Conservation (phyloP, 2,329 filamentous ascomycete species). For the Botryotinia globosa region DNA sequence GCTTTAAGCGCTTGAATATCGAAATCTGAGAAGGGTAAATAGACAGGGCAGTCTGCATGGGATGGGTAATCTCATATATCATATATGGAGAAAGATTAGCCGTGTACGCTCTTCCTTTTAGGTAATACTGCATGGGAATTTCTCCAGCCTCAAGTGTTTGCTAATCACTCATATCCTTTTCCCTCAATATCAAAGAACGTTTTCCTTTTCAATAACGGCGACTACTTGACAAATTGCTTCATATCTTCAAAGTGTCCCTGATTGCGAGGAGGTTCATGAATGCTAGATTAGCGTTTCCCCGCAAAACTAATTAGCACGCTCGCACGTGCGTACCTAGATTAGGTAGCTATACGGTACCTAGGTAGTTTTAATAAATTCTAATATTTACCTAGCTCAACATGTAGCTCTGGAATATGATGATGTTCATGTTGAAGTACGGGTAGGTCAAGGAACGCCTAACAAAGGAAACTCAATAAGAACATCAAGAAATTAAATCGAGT, state of each 20-base stretch:
- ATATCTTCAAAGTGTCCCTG: no score
- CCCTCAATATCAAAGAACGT: neutral
- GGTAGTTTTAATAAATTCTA: neutral
- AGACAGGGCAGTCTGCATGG: neutral
- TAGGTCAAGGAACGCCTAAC: neutral
- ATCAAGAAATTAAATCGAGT: neutral
- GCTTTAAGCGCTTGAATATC: neutral
- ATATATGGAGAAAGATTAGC: neutral
- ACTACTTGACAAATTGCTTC: neutral
- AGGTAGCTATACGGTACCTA: neutral
- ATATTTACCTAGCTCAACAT: neutral
- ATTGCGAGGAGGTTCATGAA: neutral
- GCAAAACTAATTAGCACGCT: neutral
- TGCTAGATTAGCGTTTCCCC: neutral
- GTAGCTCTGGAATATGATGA: neutral
- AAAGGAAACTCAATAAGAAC: neutral
- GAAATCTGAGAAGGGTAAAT: neutral
- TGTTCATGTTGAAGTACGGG: neutral
- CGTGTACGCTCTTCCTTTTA: neutral
- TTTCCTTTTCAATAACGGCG: neutral
- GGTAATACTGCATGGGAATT: neutral
- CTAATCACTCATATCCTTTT: neutral
- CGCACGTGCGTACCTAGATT: neutral
- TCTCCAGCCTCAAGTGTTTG: neutral
- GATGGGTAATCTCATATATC: no score